Evolutionary conservation across 1,139 yeast species (phyloP), one percentile per base, ranked within the genome.

Genomic region (Yamadazyma oceani): DNA sequence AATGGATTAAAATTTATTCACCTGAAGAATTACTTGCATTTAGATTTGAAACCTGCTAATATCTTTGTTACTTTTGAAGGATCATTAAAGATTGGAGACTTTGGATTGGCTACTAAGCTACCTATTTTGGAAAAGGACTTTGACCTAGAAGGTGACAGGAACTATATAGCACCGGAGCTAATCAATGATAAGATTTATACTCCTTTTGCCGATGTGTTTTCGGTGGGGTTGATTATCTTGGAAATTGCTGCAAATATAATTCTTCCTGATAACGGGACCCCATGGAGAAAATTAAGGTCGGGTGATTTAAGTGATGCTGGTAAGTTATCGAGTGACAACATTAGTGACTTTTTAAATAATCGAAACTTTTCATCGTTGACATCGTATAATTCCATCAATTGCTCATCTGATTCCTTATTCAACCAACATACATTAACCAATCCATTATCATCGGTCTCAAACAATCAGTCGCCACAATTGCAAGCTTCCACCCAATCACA

Each of bases 251-350:
- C 98, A 2, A 92, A 92, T 60, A 92, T 92, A 36, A 81, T 90
- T 7, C 66, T 94, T 35, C 99, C 99, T 0, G 97, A 92, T 51
- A 90, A 94, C 59, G 99, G 99, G 5, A 78, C 89, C 8, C 94
- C 95, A 26, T 92, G 99, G 99, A 92, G 95, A 49, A 90, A 90
- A 58, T 67, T 92, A 45, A 75, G 99, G 47, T 86, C 96, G 34
- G 99, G 98, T 1, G 98, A 92, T 59, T 68, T 94, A 45, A 83
- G 95, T 22, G 98, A 92, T 61, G 97, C 97, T 0, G 98, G 98
- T 0, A 78, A 82, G 49, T 69, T 92, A 43, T 84, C 94, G 41
- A 65, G 72, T 50, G 78, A 71, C 48, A 71, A 71, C 44, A 64
- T 72, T 32, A 66, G 73, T 46, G 75, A 70, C 47, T 70, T 68